phyloP scores from a whole-genome alignment of 2,329 filamentous ascomycete genomes.

The Penicillium sumatraense region DNA sequence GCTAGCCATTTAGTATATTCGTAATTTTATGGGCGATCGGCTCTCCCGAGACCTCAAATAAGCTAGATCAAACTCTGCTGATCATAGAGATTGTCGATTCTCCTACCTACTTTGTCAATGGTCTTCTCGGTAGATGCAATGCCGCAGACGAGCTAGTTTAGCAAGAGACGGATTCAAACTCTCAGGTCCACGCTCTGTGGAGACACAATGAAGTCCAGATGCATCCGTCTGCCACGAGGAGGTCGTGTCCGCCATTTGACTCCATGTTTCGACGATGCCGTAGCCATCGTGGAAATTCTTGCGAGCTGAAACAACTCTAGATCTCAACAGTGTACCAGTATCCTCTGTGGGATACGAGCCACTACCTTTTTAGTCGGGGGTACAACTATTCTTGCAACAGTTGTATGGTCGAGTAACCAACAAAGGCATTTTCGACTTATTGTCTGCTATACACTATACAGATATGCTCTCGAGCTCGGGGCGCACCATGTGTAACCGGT shows the following conservation, averaged over 20 bases:
- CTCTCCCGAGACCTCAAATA: background rate
- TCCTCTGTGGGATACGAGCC: background rate
- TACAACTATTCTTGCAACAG: background rate
- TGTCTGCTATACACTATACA: background rate
- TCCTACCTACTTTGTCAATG: background rate
- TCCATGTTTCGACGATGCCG: background rate
- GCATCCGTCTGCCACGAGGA: constrained; percentile 13
- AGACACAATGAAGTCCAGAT: background rate
- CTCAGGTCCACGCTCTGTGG: background rate
- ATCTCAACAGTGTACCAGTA: too few relatives aligned
- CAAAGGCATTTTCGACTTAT: background rate
- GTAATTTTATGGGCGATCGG: background rate
- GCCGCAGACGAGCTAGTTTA: background rate
- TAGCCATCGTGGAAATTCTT: background rate
- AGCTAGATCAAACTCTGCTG: background rate
- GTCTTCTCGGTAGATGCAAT: background rate
- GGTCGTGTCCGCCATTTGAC: constrained; percentile 5
- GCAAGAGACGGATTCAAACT: constrained; percentile 10
- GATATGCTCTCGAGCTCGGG: background rate
- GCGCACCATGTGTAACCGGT: background rate
- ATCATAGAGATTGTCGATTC: background rate
- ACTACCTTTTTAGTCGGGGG: background rate
- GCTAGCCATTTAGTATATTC: background rate
- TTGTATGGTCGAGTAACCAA: background rate
- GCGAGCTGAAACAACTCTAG: too few relatives aligned